Evolutionary conservation across 83 land plant genomes (phyloP), one percentile per base, ranked within the genome.

Genomic region (Diphasiastrum complanatum): DNA sequence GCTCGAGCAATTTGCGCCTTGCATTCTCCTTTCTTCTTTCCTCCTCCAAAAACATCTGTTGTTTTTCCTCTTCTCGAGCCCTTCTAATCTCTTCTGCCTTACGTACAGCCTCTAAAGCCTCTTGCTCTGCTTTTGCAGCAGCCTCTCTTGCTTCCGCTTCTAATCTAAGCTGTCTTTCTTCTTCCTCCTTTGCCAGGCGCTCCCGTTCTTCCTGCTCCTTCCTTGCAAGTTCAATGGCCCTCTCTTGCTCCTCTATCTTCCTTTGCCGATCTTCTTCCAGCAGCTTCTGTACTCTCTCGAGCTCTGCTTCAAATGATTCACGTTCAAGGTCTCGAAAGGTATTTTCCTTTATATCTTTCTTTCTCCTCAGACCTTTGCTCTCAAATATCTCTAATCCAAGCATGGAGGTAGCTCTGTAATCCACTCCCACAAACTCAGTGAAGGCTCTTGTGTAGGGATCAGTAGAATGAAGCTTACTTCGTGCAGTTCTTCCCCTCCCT

Each of bases 11-110:
- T 66, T 85, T 93, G 24, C 75, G 81, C 38, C 78, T 75, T 11
- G 99, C 99, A 65, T 85, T 96, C 63, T 89, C 89, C 61, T 85
- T 93, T 55, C 99, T 79, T 62, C 96, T 79, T 69, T 93, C 96
- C 49, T 93, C 98, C 67, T 89, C 99, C 79, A 84, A 19, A 18
- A 41, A 30, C 30, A 76, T 52, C 69, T 78, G 73, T 31, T 67
- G 78, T 50, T 81, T 93, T 47, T 89, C 89, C 70, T 85, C 96
- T 55, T 93, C 98, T 52, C 91, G 77, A 12, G 83, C 83, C 53
- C 80, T 79, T 64, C 78, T 80, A 50, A 70, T 83, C 61, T 85
- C 96, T 56, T 89, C 89, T 27, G 78, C 79, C 60, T 66, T 79
- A 46, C 65, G 78, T n/a, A 74, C 68, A 46, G 85, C 82, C 53